Evolutionary conservation across 139 green algal species (phyloP), one percentile per base, ranked within the genome.

Genomic region (Picochlorum sp.): DNA sequence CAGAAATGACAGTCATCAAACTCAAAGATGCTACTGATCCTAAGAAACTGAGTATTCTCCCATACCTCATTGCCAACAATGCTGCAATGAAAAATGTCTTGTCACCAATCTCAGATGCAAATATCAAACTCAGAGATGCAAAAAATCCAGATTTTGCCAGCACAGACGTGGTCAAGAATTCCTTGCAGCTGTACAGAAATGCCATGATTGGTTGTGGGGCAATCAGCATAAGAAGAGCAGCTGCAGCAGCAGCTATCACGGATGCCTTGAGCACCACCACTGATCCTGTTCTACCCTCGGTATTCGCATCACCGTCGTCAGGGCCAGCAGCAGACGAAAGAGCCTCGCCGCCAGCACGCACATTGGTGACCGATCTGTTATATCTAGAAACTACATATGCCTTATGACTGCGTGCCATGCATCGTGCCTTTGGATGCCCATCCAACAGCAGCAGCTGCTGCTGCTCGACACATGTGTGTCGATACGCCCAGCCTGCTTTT

Each of bases 1-100:
- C 93, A 16, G 81, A 94, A 65, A 98, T 93, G 38, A 94, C 57
- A 11, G 89, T 93, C 78, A 98, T 98, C 28, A 94, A 41, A 2
- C 64, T 45, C 6, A 95, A 77, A 1, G 87, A 82, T 11, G 68
- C 50, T 4, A 85, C 32, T 9, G 80, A 85, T 20, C 86, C 88
- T 6, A 66, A 68, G 34, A 90, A 91, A 32, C 71, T 79, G 52
- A 89, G 63, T 62, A 62, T 68, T 38, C 73, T 80, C 47, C 78
- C 88, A 20, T 88, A 69, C 57, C 83, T 80, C 86, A 95, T 95
- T 15, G 92, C 92, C n/a, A 98, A 77, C 49, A 98, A 77, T 3
- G 84, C 92, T 1, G 92, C 92, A 32, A 99, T 96, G 84, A 99
- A 99, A 69, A 99, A 99, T 4, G 94, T 99, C 76, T 98, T 99